Base-by-base conservation (phyloP, 1,139 yeast species). In the Taphrina populina region DNA sequence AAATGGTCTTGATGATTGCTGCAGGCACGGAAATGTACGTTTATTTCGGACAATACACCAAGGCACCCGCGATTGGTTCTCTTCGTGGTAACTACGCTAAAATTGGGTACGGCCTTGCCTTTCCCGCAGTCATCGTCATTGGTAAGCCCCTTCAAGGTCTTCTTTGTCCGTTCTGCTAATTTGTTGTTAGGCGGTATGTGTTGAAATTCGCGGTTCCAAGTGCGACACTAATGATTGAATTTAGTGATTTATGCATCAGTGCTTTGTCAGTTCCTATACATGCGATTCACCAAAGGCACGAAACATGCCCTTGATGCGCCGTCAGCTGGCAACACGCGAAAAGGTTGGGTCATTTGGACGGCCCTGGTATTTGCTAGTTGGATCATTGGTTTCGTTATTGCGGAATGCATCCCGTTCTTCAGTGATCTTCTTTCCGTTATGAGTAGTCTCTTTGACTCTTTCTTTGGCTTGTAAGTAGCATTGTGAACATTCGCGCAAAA, bases 391-490 rank as follows among this genome's bases (percentile, higher is more conserved):
- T 80, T 79, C 61, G 67, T 80, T 20, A 71, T 80, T 64, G 83
- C 83, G 1, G 82, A 80, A 64, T 83, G 78, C 29, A 79, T 80
- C 64, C 84, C 84, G 11, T 80, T 80, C 67, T 80, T 80, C 66
- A 73, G 79, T 27, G 83, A 79, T 63, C 68, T 80, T 62, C 70
- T 80, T 44, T 74, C 82, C 4, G 70, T 80, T 64, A 79, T 80
- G 83, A 76, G 79, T n/a, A 79, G 84, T 2, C 69, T 80, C 52
- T 80, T 80, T 63, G 84, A 79, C 65, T 78, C 83, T 64, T 80
- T 82, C 81, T 80, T 80, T 63, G 84, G 84, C 0, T 80, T 77
- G n/a, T n/a, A n/a, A n/a, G n/a, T n/a, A n/a, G n/a, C n/a, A n/a
- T n/a, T n/a, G n/a, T n/a, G n/a, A n/a, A n/a, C n/a, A n/a, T n/a